Percentiles rank a stretch among this genome's conserved stretches.
phyloP scores from a whole-genome alignment of 495 filamentous ascomycete species.

The Penicillium mononematosum region DNA sequence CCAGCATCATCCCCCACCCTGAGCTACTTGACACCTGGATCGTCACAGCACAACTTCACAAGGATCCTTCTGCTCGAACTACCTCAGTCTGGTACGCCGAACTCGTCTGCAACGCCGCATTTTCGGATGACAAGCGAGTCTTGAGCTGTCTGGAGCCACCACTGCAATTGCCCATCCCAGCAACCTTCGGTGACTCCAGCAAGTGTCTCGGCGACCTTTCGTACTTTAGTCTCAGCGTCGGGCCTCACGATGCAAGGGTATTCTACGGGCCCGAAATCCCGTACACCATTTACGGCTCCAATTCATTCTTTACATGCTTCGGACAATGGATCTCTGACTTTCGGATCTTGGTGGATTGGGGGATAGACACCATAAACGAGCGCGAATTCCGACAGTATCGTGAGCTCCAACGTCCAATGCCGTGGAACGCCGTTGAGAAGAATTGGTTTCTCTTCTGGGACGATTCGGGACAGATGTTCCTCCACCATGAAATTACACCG shows the following conservation, averaged over 20 bases:
- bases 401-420: slow-evolving; percentile 46
- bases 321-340: slow-evolving; percentile 54
- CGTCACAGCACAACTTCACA: slow-evolving; percentile 44
- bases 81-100: slow-evolving; percentile 33
- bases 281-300: slow-evolving; percentile 49
- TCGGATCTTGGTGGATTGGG: slow-evolving; percentile 45
- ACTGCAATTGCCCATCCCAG: slow-evolving; percentile 38
- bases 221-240: slow-evolving; percentile 36
- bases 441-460: slow-evolving; percentile 61
- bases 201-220: slow-evolving; percentile 42
- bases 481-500: slow-evolving; percentile 50
- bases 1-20: slow-evolving; percentile 55
- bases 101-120: slow-evolving; percentile 46
- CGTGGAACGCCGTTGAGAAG: slow-evolving; percentile 47
- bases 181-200: slow-evolving; percentile 33
- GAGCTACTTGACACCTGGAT: slow-evolving; percentile 42
- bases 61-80: slow-evolving; percentile 1
- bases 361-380: slow-evolving; percentile 11
- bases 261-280: slow-evolving; percentile 50
- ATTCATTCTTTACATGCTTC: slow-evolving; percentile 50
- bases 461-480: slow-evolving; percentile 38
- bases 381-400: slow-evolving; percentile 37
- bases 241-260: slow-evolving; percentile 53
- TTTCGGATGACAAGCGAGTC: slow-evolving; percentile 28
- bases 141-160: slow-evolving; percentile 41